Base-by-base conservation (phyloP, 306 rosid species). In the Cotoneaster glaucophyllus region DNA sequence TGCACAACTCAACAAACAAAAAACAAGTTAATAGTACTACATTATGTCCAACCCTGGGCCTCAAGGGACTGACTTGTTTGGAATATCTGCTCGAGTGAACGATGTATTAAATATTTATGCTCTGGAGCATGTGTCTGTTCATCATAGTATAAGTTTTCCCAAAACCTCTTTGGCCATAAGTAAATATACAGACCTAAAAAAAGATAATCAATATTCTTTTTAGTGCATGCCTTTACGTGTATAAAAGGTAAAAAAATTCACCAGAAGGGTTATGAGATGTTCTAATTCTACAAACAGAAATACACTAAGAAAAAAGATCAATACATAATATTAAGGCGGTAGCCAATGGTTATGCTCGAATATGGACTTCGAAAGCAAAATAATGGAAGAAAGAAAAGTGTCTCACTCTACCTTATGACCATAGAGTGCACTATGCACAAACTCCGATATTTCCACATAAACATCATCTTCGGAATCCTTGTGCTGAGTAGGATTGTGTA, bases 101-200 rank as follows among this genome's bases (percentile, higher is more conserved):
- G 95, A 1, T 97, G 97, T 63, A 94, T 94, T 82, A 94, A 62
- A 70, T 97, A 97, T 86, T 90, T 94, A 72, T 90, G 80, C 37
- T 88, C 97, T 12, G 89, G 77, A 57, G 87, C 79, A 54, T 88
- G 91, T n/a, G 92, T 76, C 84, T 90, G 24, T 97, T 97, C 94
- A 93, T 91, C 98, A 93, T 93, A 39, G 98, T 93, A 74, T 88
- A 88, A 31, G 98, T 93, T 83, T 93, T 91, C 10, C 94, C 98
- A 11, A 97, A 91, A 19, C 98, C 97, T 0, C 96, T 91, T 72
- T 93, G 97, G 43, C 98, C 98, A 22, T 93, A 91, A 17, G 98
- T 97, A 83, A 93, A 93, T 74, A 93, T 93, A 83, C 98, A 94
- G 28, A 94, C 97, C 98, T 95, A 70, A 82, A 87, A 64, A 74